Evolutionary conservation across 306 rosid genomes (phyloP), one percentile per base, ranked within the genome.

Genomic region (Psophocarpus tetragonolobus): DNA sequence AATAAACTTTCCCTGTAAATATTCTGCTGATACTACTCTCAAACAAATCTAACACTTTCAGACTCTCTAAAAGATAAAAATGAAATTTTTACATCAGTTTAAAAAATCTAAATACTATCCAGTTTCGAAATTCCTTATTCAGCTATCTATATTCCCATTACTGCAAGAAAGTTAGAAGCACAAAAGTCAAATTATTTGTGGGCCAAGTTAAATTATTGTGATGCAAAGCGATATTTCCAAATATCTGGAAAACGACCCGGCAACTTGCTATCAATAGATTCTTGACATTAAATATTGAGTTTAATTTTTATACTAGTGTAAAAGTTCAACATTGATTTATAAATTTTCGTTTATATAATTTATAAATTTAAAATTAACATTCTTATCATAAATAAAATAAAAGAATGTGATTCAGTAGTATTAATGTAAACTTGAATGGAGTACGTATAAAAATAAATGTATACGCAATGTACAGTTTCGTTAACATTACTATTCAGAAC

Each of bases 251-350:
- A 42, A 73, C 26, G 78, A 79, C 73, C 66, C 50, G 2, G 32
- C 79, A 80, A 81, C n/a, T 81, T 81, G 85, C 60, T 33, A 45
- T 20, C 9, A 74, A n/a, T n/a, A n/a, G 71, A 68, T 81, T 81
- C 81, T 74, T 51, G 58, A 75, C 50, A 71, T 72, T 60, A 56
- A 38, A 44, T 73, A 51, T 61, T 80, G 60, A 68, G 60, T n/a
- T n/a, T n/a, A n/a, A n/a, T n/a, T n/a, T n/a, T n/a, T n/a, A n/a
- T n/a, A n/a, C n/a, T n/a, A n/a, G n/a, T n/a, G n/a, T n/a, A n/a
- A n/a, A n/a, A n/a, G n/a, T n/a, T n/a, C n/a, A n/a, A n/a, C n/a
- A n/a, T n/a, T n/a, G n/a, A n/a, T n/a, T n/a, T n/a, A n/a, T n/a
- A n/a, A n/a, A n/a, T n/a, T n/a, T n/a, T n/a, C n/a, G n/a, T n/a